phyloP scores from a whole-genome alignment of 495 filamentous ascomycete species.

The Penicillium maclennaniae region DNA sequence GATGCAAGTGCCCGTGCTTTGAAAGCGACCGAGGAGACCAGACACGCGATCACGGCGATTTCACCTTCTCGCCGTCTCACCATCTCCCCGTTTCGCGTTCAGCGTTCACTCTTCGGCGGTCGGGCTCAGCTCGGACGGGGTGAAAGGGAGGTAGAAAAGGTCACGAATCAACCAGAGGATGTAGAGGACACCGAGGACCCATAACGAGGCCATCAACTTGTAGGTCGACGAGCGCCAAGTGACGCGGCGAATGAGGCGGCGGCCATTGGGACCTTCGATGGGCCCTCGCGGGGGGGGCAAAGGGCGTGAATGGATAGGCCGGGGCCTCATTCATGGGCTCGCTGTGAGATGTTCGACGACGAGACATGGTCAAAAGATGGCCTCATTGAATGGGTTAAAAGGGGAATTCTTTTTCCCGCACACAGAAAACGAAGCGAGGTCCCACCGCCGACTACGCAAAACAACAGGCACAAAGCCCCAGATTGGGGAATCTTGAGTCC shows the following conservation, averaged over 20 bases:
- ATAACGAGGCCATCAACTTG: constrained; percentile 47
- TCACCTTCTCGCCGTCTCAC: too few relatives aligned
- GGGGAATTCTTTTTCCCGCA: constrained; percentile 3
- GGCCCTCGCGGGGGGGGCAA: constrained; percentile 32
- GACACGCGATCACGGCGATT: background rate
- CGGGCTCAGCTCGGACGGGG: constrained; percentile 19
- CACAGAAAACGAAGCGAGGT: constrained; percentile 11
- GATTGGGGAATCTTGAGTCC: constrained; percentile 28
- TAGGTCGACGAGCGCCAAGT: constrained; percentile 50
- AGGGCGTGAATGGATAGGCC: constrained; percentile 36
- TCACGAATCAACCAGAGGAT: constrained; percentile 48
- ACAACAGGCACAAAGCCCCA: constrained; percentile 17
- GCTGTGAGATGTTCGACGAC: constrained; percentile 42
- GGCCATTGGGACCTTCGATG: constrained; percentile 45
- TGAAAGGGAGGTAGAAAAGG: constrained; percentile 41
- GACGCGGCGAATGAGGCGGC: constrained; percentile 44
- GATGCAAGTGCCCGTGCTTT: too few relatives aligned
- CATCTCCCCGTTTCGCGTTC: too few relatives aligned
- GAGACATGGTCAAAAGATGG: constrained; percentile 33
- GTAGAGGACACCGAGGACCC: constrained; percentile 44
- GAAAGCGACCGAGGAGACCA: background rate
- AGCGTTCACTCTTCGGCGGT: constrained; percentile 3
- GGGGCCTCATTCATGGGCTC: constrained; percentile 39
- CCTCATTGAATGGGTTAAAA: constrained; percentile 1
- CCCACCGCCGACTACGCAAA: constrained; percentile 10